Conservation (phyloP, 2,329 filamentous ascomycete species). For the Pseudocercospora pini-densiflorae region DNA sequence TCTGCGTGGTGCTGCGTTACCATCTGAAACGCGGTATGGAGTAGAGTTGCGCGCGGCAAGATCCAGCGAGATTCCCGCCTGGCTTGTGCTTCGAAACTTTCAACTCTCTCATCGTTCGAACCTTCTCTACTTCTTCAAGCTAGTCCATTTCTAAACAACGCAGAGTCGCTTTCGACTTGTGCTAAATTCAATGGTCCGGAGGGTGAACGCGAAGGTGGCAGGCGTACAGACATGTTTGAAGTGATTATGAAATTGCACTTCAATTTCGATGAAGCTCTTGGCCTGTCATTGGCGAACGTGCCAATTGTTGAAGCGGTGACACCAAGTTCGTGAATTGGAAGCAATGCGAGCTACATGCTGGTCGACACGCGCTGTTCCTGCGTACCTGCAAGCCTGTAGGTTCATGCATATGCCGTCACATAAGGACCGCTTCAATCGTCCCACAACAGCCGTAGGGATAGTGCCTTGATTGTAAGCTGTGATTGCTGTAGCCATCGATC, state of each 20-base stretch:
- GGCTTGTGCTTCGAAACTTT: background rate
- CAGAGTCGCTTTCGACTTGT: background rate
- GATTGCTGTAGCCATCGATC: background rate
- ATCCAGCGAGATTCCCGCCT: background rate
- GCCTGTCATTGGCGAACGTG: background rate
- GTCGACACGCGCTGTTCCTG: background rate
- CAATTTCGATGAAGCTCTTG: background rate
- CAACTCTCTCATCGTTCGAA: background rate
- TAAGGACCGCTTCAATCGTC: background rate
- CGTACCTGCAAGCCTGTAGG: background rate
- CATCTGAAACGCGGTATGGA: background rate
- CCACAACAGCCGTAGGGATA: background rate
- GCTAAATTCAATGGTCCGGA: background rate
- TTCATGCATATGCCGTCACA: background rate
- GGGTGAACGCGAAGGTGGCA: background rate
- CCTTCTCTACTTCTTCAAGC: background rate
- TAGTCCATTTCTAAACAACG: background rate
- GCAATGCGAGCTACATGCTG: background rate
- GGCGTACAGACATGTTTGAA: background rate
- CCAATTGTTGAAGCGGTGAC: background rate
- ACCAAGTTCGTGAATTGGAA: background rate
- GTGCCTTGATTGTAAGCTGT: background rate
- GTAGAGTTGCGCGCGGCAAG: slow-evolving; percentile 2
- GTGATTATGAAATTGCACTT: background rate
- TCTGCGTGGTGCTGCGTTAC: background rate